Evolutionary conservation across 2,329 filamentous ascomycete genomes (phyloP).

Genomic region (Raffaelea albimanens): DNA sequence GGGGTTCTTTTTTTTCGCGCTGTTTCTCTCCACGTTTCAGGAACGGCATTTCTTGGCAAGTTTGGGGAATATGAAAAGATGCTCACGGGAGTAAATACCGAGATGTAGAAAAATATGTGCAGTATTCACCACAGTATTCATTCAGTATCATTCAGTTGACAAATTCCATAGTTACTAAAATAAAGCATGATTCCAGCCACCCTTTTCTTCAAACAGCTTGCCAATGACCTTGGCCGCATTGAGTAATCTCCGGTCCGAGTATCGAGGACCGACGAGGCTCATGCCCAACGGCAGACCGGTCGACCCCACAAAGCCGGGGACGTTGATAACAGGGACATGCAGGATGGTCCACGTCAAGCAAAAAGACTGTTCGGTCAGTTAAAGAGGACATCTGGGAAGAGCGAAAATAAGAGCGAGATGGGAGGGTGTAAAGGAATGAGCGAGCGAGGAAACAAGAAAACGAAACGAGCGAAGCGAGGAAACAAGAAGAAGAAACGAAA

Average conservation of each 20-base stretch:
- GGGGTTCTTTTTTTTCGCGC: too few species aligned
- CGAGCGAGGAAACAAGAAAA: conserved; percentile 30
- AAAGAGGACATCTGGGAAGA: conserved; percentile 17
- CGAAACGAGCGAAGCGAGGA: too few species aligned
- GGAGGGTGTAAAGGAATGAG: conserved; percentile 42
- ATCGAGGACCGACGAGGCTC: conserved; percentile 38
- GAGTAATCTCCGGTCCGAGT: conserved; percentile 32
- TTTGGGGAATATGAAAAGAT: too few species aligned
- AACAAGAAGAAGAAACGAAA: too few species aligned
- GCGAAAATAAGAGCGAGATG: conserved; percentile 43
- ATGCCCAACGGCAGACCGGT: conserved; percentile 51
- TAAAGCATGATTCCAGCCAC: not conserved
- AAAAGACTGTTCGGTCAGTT: not conserved
- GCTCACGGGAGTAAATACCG: too few species aligned
- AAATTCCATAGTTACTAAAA: too few species aligned
- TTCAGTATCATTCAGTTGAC: too few species aligned
- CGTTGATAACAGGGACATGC: conserved; percentile 54
- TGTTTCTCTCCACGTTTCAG: too few species aligned
- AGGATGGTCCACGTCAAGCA: conserved; percentile 20
- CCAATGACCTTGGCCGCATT: conserved; percentile 13
- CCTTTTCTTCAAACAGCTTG: not conserved
- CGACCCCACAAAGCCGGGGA: conserved; percentile 51
- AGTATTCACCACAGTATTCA: too few species aligned
- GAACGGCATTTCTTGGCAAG: too few species aligned
- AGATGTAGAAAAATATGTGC: too few species aligned